A percentile compares a stretch with the other conserved stretches of the same genome.
Evolutionary conservation across 164 flowering plant genomes (phyloP).

Genomic region (Vitis vinifera): DNA sequence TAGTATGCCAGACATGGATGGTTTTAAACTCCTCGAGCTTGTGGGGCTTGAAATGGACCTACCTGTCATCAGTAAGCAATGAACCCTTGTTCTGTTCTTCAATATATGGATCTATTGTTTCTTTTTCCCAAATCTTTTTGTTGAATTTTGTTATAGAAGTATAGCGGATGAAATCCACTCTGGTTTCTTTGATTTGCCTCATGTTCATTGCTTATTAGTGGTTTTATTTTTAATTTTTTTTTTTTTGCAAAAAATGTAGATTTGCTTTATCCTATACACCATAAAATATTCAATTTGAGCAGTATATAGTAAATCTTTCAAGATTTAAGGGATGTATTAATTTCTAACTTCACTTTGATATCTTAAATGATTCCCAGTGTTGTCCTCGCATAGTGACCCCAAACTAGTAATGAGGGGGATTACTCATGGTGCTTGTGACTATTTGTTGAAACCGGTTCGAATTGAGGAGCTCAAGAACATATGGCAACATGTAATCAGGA

Average conservation of each 20-base stretch:
- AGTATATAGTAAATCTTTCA: neutral
- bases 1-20: conserved; percentile 96
- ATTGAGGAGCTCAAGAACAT: conserved; percentile 85
- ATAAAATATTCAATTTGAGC: neutral
- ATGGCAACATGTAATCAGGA: conserved; percentile 95
- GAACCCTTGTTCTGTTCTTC: neutral
- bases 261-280: too few species aligned
- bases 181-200: too few species aligned
- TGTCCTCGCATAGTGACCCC: conserved; percentile 72
- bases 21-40: conserved; percentile 85
- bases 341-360: neutral
- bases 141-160: neutral
- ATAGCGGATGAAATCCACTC: neutral
- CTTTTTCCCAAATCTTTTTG: neutral
- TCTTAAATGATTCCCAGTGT: conserved; percentile 45
- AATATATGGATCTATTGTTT: neutral
- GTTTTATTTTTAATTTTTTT: neutral
- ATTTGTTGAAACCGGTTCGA: conserved; percentile 84
- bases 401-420: conserved; percentile 85
- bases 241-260: too few species aligned
- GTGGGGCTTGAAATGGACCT: conserved; percentile 96
- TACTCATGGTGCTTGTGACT: conserved; percentile 89
- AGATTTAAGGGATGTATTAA: neutral
- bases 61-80: conserved; percentile 84
- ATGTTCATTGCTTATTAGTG: neutral